Conservation (phyloP, 371 early-diverging fungal species). For the Blakeslea trispora region DNA sequence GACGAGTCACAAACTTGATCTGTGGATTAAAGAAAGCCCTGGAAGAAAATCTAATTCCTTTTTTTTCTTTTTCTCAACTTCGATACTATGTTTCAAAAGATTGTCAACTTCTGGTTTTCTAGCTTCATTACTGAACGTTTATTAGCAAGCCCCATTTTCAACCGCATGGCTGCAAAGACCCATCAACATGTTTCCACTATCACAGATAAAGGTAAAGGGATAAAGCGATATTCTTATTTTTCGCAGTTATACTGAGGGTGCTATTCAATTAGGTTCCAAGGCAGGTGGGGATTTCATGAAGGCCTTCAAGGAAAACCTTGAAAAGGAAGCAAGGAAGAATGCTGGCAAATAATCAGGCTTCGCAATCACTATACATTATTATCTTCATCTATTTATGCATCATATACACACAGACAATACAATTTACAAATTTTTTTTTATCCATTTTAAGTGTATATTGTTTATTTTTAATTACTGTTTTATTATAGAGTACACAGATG, state of each 20-base stretch:
- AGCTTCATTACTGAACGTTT: slow-evolving; percentile 52
- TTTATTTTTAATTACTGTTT: slow-evolving; percentile 12
- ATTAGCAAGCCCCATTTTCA: slow-evolving; percentile 49
- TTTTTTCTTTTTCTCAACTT: slow-evolving; percentile 5
- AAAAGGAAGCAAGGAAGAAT: slow-evolving; percentile 47
- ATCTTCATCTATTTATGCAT: slow-evolving; percentile 1
- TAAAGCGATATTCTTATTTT: background rate
- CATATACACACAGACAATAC: background rate
- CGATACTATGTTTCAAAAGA: slow-evolving; percentile 45
- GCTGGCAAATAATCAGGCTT: slow-evolving; percentile 20
- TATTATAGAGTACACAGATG: background rate
- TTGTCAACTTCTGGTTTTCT: slow-evolving; percentile 53
- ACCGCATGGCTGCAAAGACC: slow-evolving; percentile 51
- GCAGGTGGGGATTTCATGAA: slow-evolving; percentile 43
- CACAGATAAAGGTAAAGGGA: slow-evolving; percentile 39
- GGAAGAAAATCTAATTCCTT: slow-evolving; percentile 10
- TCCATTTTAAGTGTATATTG: background rate
- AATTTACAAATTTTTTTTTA: slow-evolving; percentile 1
- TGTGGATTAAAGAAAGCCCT: slow-evolving; percentile 15
- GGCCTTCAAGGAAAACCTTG: slow-evolving; percentile 53
- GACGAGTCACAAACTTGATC: no score
- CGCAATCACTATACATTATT: background rate
- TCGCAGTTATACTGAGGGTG: background rate
- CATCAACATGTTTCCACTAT: slow-evolving; percentile 54
- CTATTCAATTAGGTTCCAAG: slow-evolving; percentile 26